These are phyloP conservation scores for Chalciporus sphaerocephalus DNA, from an alignment of 768 basidiomycete species.

Conservation along the genomic window DNA sequence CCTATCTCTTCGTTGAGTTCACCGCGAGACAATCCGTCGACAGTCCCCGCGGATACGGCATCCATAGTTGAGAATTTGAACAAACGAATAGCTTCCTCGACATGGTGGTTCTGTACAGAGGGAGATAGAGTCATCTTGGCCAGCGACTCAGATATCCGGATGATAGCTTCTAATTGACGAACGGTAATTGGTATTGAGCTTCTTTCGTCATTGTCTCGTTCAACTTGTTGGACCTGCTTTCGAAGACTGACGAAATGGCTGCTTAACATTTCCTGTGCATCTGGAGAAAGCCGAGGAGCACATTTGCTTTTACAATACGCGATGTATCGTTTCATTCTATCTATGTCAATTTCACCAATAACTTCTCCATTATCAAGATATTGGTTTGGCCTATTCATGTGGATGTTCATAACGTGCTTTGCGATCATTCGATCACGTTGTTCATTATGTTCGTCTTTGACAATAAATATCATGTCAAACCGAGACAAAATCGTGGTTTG, in stretches of 20 bases:
- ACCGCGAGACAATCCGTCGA: constrained; percentile 86
- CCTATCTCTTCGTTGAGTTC: constrained; percentile 93
- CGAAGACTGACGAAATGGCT: constrained; percentile 92
- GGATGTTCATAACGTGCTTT: constrained; percentile 96
- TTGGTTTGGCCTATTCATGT: constrained; percentile 86
- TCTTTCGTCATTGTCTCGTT: constrained; percentile 94
- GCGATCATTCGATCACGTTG: constrained; percentile 89
- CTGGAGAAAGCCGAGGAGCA: constrained; percentile 87
- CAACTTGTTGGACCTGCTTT: constrained; percentile 92
- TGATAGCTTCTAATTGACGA: constrained; percentile 97
- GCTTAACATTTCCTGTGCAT: constrained; percentile 94
- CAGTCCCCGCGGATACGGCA: constrained; percentile 90
- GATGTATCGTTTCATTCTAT: constrained; percentile 98
- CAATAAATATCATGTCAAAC: constrained; percentile 99
- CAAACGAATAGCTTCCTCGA: constrained; percentile 94
- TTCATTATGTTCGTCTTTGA: constrained; percentile 97
- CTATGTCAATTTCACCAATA: constrained; percentile 88
- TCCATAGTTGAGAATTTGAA: constrained; percentile 99
- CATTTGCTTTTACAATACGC: constrained; percentile 99
- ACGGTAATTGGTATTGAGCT: constrained; percentile 98
- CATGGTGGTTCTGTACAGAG: constrained; percentile 85
- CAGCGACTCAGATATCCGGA: constrained; percentile 95
- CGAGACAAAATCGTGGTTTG: constrained; percentile 97
- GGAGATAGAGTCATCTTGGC: constrained; percentile 91
- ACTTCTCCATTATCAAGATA: constrained; percentile 56